Evolutionary conservation across 1,139 yeast species (phyloP), one percentile per base, ranked within the genome.

Genomic region (Candida sp.): DNA sequence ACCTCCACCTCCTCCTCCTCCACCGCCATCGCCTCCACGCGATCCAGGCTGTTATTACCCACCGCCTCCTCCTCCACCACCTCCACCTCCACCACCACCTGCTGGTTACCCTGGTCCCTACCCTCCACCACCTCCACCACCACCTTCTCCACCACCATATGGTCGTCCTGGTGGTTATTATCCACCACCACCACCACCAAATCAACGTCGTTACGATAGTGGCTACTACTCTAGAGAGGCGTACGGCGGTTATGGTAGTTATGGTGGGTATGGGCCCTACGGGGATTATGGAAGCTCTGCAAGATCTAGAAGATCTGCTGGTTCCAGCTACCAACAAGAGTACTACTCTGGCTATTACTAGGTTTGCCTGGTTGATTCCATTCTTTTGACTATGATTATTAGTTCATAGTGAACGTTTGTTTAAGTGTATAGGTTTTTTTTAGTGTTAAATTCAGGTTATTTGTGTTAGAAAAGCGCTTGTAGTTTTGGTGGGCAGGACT

Each of bases 161-260:
- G 32, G 42, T 22, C 37, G 30, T 9, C 42, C 40, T 39, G 47
- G 42, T 17, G 42, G 44, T 17, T 31, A 38, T 12, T 23, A 17
- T 11, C 27, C 61, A 22, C 62, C 62, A 1, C 62, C 62, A n/a
- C n/a, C n/a, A 8, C 50, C 44, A 35, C 46, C 30, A 12, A 5
- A 5, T 11, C 9, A 7, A 12, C 30, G 26, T 9, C n/a, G 35
- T 11, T 33, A 33, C 12, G 12, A 3, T 33, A 17, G 12, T 33
- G 35, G 8, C 4, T 33, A 33, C 12, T 11, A 33, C 11, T 33
- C 35, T 3, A 9, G 35, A 33, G 35, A 22, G 4, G 11, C 17
- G 1, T 33, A 33, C 12, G 35, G 35, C 8, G 17, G 6, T 33
- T 33, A 33, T 2, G 35, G 12, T 3, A 4, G 12, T 33, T 5